phyloP scores from a whole-genome alignment of 768 basidiomycete genomes.

The Pholiota molesta region DNA sequence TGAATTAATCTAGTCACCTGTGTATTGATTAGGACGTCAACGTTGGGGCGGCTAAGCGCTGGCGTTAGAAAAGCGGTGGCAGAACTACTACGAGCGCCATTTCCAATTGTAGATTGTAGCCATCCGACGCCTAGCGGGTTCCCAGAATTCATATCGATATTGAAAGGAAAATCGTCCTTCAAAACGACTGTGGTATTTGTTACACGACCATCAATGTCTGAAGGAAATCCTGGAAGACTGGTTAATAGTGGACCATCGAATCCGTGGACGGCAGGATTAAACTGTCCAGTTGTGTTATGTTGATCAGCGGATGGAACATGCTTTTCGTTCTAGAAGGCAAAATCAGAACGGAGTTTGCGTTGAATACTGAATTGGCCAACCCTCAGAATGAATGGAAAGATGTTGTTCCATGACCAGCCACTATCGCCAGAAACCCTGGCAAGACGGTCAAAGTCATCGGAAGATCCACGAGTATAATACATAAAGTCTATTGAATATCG shows the following conservation, averaged over 20 bases:
- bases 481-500: conserved; percentile 29
- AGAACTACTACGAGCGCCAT: conserved; percentile 16
- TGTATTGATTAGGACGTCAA: conserved; percentile 16
- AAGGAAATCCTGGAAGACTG: conserved; percentile 34
- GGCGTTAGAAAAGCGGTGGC: conserved; percentile 11
- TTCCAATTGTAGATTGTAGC: conserved; percentile 15
- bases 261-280: conserved; percentile 39
- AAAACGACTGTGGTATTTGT: conserved; percentile 34
- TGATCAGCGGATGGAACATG: conserved; percentile 37
- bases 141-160: conserved; percentile 32
- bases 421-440: conserved; percentile 33
- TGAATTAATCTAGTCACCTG: conserved; percentile 11
- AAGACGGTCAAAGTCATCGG: conserved; percentile 30
- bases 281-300: conserved; percentile 40
- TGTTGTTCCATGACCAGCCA: conserved; percentile 38
- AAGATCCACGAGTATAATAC: conserved; percentile 35
- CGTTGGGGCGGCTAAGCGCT: conserved; percentile 5
- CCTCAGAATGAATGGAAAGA: conserved; percentile 34
- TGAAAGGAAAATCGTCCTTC: conserved; percentile 29
- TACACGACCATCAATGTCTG: conserved; percentile 32
- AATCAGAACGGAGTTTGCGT: background rate
- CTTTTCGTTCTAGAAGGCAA: conserved; percentile 38
- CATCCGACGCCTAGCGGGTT: conserved; percentile 27
- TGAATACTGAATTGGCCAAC: conserved; percentile 15
- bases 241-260: conserved; percentile 33